Evolutionary conservation across 305 asterid genomes (phyloP).

Genomic region (Rubia occidens): DNA sequence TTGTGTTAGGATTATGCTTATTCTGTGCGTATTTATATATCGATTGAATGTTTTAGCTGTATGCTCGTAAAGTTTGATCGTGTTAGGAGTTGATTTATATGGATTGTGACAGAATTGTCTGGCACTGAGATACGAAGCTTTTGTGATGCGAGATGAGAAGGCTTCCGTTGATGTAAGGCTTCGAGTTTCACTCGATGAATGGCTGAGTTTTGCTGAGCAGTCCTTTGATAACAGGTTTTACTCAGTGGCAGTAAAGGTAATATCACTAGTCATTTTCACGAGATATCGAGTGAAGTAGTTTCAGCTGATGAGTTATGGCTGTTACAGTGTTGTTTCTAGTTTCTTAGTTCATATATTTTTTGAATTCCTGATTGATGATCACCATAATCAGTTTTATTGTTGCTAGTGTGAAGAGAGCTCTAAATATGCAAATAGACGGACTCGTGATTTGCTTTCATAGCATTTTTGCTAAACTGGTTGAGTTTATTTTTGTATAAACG

Average conservation of each 20-base stretch:
- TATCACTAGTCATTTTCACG: slow-evolving; percentile 3
- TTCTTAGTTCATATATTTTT: neutral
- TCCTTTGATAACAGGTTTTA: slow-evolving; percentile 56
- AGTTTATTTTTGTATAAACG: neutral
- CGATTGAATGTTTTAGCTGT: neutral
- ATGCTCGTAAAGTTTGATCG: neutral
- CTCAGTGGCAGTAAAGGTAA: slow-evolving; percentile 61
- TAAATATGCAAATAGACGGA: neutral
- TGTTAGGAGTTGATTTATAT: slow-evolving; percentile 6
- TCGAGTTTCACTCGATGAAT: slow-evolving; percentile 50
- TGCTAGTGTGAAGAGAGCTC: neutral
- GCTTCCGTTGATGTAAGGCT: slow-evolving; percentile 38
- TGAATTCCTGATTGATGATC: neutral
- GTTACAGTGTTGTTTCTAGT: neutral
- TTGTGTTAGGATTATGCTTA: neutral
- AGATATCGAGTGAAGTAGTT: neutral
- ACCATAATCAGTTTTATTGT: neutral
- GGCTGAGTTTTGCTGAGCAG: slow-evolving; percentile 65
- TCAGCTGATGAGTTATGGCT: neutral
- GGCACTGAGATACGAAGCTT: slow-evolving; percentile 84
- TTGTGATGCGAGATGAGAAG: slow-evolving; percentile 61
- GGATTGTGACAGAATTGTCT: slow-evolving; percentile 50
- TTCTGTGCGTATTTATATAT: neutral
- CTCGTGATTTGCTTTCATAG: neutral
- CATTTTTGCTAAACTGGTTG: neutral